phyloP scores from a whole-genome alignment of 2,329 filamentous ascomycete genomes.

The Plenodomus lindquistii region DNA sequence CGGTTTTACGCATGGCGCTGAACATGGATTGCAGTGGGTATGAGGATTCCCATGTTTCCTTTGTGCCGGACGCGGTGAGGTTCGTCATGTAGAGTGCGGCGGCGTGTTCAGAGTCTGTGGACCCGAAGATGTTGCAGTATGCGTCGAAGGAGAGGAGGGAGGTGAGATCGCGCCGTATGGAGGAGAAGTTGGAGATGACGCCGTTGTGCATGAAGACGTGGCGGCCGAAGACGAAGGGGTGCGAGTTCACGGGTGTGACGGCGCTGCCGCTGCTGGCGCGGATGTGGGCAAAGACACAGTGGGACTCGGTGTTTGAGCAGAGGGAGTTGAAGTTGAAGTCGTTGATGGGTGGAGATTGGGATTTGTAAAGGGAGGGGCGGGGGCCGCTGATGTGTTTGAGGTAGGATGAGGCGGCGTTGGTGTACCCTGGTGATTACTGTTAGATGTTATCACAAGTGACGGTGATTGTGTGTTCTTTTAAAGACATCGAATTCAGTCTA shows the following conservation, averaged over 20 bases:
- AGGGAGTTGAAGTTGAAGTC: slow-evolving; percentile 59
- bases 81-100: slow-evolving; percentile 56
- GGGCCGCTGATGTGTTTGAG: slow-evolving; percentile 41
- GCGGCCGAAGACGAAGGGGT: slow-evolving; percentile 60
- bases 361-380: slow-evolving; percentile 57
- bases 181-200: slow-evolving; percentile 52
- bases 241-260: slow-evolving; percentile 57
- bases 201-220: slow-evolving; percentile 63
- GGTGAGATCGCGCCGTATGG: slow-evolving; percentile 53
- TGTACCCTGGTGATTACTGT: slow-evolving; percentile 46
- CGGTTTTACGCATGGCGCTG: slow-evolving; percentile 51
- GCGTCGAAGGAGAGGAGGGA: slow-evolving; percentile 52
- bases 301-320: slow-evolving; percentile 55
- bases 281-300: slow-evolving; percentile 58
- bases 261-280: slow-evolving; percentile 54
- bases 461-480: no score
- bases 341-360: slow-evolving; percentile 55
- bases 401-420: slow-evolving; percentile 48
- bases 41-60: slow-evolving; percentile 48
- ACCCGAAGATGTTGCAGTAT: slow-evolving; percentile 54
- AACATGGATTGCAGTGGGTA: slow-evolving; percentile 51
- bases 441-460: not conserved
- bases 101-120: slow-evolving; percentile 58
- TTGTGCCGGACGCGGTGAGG: slow-evolving; percentile 46
- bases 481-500: no score